Evolutionary conservation across 441 rosid genomes (phyloP).

Genomic region (Erodium texanum): DNA sequence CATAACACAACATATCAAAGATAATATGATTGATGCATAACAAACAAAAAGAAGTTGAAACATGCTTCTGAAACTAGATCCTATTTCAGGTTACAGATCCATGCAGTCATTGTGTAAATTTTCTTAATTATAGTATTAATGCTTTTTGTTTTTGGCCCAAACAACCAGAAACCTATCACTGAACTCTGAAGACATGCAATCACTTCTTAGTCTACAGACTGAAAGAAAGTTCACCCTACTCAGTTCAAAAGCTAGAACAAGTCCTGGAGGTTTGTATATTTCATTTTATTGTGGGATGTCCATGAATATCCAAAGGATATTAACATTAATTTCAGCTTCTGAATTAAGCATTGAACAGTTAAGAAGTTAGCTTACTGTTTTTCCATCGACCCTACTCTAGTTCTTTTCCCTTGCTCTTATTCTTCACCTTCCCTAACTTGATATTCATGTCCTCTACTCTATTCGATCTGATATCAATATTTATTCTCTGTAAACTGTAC

Average conservation of each 20-base stretch:
- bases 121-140: not conserved
- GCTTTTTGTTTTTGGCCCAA: not conserved
- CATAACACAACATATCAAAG: slow-evolving; percentile 22
- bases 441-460: not conserved
- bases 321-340: too few relatives aligned
- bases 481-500: not conserved
- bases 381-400: too few relatives aligned
- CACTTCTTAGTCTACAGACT: not conserved
- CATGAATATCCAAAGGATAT: not conserved
- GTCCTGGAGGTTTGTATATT: not conserved
- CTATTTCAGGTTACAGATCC: not conserved
- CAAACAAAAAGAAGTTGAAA: slow-evolving; percentile 2
- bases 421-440: too few relatives aligned
- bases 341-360: too few relatives aligned
- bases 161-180: not conserved
- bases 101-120: not conserved
- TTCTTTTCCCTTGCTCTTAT: too few relatives aligned
- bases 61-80: not conserved
- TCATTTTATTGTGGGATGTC: not conserved
- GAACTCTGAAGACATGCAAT: not conserved
- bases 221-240: not conserved
- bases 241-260: not conserved
- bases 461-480: not conserved
- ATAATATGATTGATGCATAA: not conserved
- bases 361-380: too few relatives aligned